Base-by-base conservation (phyloP, 140 eudicot species). In the Cichorium intybus region DNA sequence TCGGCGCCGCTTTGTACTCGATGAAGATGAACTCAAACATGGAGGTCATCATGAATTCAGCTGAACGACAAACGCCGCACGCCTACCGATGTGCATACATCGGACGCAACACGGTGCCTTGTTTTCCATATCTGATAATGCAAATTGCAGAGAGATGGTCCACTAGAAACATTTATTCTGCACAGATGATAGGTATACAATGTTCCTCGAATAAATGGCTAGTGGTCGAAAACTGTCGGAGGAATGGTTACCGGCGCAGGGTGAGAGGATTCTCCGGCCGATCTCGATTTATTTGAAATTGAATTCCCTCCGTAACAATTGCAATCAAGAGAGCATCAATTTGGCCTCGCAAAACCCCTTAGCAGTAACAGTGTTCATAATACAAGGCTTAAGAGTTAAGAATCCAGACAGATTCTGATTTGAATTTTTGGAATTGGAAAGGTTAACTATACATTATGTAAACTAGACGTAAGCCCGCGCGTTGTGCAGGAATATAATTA, bases 61-160 rank as follows among this genome's bases (percentile, higher is more conserved):
- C 63, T 75, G 41, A 34, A 67, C 3, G 75, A 52, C 73, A 66
- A 47, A 63, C 8, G 59, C 10, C 10, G 74, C 79, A 66, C 79
- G 11, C 0, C 5, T 10, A 17, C 24, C 70, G 10, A 73, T 47
- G 72, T 12, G 37, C 9, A 24, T 49, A 31, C 22, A 51, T 70
- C 62, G 57, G 45, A 14, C 4, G n/a, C 18, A 14, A 2, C 49
- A 20, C 49, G 18, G 10, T 56, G 43, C 64, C 24, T 22, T 34
- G 41, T 46, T 28, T 69, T 58, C 35, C 15, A 24, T 29, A 10
- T 45, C 53, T 33, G 53, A 52, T 0, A 35, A 29, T 24, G 56
- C 58, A 54, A 72, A 24, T 20, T 64, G 67, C 37, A 51, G 65
- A 35, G 57, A 28, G 70, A 69, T 56, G 74, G 66, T 43, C 54